Evolutionary conservation across 2,329 filamentous ascomycete genomes (phyloP).

Genomic region (Colletotrichum shisoi): DNA sequence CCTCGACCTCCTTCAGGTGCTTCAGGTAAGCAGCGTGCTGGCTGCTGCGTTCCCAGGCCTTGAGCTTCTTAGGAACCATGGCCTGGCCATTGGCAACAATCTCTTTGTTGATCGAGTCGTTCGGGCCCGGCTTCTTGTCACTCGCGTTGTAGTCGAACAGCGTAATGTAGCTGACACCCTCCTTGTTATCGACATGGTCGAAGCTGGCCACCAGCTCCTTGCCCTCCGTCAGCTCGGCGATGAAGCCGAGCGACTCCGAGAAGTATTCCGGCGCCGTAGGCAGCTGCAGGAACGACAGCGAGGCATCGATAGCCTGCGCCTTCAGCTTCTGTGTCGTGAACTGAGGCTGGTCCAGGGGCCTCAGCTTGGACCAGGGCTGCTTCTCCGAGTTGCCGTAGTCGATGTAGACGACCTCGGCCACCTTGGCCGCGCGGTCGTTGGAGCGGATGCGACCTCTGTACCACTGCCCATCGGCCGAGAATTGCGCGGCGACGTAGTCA

Average conservation of each 20-base stretch:
- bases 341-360: conserved; percentile 78
- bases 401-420: conserved; percentile 90
- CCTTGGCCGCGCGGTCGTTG: conserved; percentile 89
- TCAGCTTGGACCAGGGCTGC: conserved; percentile 82
- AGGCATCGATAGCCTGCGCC: conserved; percentile 85
- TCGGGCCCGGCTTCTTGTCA: conserved; percentile 62
- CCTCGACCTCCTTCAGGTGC: conserved; percentile 75
- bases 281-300: conserved; percentile 87
- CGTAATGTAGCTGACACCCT: conserved; percentile 85
- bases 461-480: conserved; percentile 89
- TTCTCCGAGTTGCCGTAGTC: conserved; percentile 97
- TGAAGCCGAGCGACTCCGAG: conserved; percentile 76
- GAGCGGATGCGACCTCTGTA: conserved; percentile 90
- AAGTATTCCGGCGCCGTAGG: conserved; percentile 85
- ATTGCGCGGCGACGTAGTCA: conserved; percentile 89
- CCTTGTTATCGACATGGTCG: conserved; percentile 79
- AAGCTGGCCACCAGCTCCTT: conserved; percentile 88
- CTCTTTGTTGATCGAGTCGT: conserved; percentile 89
- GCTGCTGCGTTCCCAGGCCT: conserved; percentile 81
- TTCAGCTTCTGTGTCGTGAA: conserved; percentile 85
- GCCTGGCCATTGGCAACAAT: conserved; percentile 83
- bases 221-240: conserved; percentile 76
- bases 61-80: conserved; percentile 91
- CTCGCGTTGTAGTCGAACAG: conserved; percentile 79
- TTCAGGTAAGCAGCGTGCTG: conserved; percentile 75